Evolutionary conservation across 257 asterid genomes (phyloP).

Genomic region (Nicotiana undulata): DNA sequence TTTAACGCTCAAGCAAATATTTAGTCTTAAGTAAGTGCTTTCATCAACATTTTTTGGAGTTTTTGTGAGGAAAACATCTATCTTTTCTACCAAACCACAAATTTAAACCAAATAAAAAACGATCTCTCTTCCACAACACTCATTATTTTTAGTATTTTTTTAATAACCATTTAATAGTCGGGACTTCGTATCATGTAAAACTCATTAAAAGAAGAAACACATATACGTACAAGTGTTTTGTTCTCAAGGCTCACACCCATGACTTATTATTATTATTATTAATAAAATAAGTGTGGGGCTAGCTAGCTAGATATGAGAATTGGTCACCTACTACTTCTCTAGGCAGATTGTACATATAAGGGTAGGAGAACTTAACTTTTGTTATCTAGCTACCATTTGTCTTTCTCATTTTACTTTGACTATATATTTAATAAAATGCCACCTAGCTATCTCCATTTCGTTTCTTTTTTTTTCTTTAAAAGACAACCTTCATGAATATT

Average conservation of each 20-base stretch:
- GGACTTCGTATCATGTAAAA: too few species aligned
- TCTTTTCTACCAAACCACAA: neutral
- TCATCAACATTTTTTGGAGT: constrained; percentile 4
- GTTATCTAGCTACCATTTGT: neutral
- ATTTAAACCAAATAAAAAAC: too few species aligned
- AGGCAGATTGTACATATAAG: neutral
- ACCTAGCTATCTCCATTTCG: neutral
- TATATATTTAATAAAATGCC: neutral
- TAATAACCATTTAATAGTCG: too few species aligned
- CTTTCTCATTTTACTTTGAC: neutral
- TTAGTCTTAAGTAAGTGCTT: constrained; percentile 30
- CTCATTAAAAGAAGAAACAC: neutral
- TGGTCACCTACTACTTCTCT: neutral
- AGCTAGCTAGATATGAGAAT: neutral
- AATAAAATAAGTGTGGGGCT: too few species aligned
- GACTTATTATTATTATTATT: neutral
- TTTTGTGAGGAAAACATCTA: neutral
- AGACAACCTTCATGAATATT: neutral
- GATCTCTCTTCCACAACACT: neutral
- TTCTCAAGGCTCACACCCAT: neutral
- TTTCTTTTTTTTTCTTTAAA: neutral
- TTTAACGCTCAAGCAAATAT: constrained; percentile 58
- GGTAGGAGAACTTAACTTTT: neutral
- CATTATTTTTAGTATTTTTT: neutral
- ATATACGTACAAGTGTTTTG: neutral